Percentiles rank a stretch among this genome's conserved stretches.
Evolutionary conservation across 495 filamentous ascomycete genomes (phyloP).

Genomic region (Immersiella caudata): DNA sequence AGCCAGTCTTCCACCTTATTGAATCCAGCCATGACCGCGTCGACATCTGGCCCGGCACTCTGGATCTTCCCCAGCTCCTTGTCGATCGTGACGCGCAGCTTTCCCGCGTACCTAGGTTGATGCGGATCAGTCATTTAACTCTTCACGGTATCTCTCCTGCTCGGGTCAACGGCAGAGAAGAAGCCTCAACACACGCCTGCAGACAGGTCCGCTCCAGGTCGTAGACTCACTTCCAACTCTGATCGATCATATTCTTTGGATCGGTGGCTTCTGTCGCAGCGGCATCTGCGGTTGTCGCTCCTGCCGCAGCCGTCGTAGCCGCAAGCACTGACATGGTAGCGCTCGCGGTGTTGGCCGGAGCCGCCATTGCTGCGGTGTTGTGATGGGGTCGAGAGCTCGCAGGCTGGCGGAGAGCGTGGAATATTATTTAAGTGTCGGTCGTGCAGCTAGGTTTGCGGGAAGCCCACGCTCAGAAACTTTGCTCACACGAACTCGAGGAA

Average conservation of each 20-base stretch:
- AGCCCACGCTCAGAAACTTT: slow-evolving; percentile 21
- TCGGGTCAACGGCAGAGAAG: too few relatives aligned
- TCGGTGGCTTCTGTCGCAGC: slow-evolving; percentile 20
- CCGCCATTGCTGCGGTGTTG: slow-evolving; percentile 25
- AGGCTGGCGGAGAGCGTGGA: neutral
- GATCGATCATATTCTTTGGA: slow-evolving; percentile 18
- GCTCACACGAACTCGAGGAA: slow-evolving; percentile 32
- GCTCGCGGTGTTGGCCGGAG: slow-evolving; percentile 8
- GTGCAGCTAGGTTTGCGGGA: slow-evolving; percentile 1
- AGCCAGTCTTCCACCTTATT: slow-evolving; percentile 61
- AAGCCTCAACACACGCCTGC: too few relatives aligned
- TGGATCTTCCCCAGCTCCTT: slow-evolving; percentile 49
- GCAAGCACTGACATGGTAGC: neutral
- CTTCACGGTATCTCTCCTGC: too few relatives aligned
- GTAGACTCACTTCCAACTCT: slow-evolving; percentile 34
- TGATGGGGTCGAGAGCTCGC: neutral
- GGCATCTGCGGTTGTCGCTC: neutral
- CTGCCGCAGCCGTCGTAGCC: neutral
- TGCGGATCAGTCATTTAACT: slow-evolving; percentile 22
- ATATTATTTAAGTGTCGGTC: neutral
- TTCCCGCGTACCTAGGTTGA: slow-evolving; percentile 31
- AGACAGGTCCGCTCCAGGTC: too few relatives aligned
- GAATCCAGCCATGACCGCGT: slow-evolving; percentile 53
- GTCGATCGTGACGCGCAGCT: slow-evolving; percentile 26
- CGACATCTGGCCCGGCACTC: slow-evolving; percentile 48